Base-by-base conservation (phyloP, 169 alveolate genomes). In the Plasmodium inui region DNA sequence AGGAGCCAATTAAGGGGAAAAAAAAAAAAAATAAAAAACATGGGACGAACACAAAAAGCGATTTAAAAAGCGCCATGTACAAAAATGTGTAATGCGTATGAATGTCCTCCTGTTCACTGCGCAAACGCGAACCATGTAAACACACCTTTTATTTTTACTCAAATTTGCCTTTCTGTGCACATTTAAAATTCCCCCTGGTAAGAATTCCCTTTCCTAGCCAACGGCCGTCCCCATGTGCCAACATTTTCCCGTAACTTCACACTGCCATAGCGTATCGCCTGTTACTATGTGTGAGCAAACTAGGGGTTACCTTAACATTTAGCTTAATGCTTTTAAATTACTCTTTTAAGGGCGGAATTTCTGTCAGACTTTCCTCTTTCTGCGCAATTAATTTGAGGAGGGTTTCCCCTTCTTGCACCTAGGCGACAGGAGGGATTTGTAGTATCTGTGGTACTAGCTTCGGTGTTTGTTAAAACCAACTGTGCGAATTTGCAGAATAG, bases 171-270 rank as follows among this genome's bases (percentile, higher is more conserved):
- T 67, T 67, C 61, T 26, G 76, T 67, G 76, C 76, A 67, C 76
- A 22, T 67, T 67, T 67, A 10, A 67, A 67, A 67, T 8, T 67
- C 14, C 10, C 76, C 76, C 76, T 67, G 8, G 37, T 67, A 67
- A 67, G 76, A 67, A 22, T 67, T 67, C 76, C 76, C 76, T 26
- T 67, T 67, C 19, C 28, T n/a, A 67, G n/a, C 76, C 76, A 50
- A 12, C 17, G 61, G 61, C 22, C 61, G 26, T 44, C n/a, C 55
- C 55, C 55, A 44, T 44, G n/a, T 50, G 61, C 61, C 61, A 50
- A 46, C 8, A 50, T 50, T 50, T 50, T 50, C 61, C 55, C 61
- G 61, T 26, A 50, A 50, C 61, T 14, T 12, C n/a, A 9, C 61
- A 50, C 22, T 50, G 61, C 26, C 61, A 44, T 9, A 50, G 61